Conservation (phyloP, 1,139 yeast species). For the Kodamaea derodonti region DNA sequence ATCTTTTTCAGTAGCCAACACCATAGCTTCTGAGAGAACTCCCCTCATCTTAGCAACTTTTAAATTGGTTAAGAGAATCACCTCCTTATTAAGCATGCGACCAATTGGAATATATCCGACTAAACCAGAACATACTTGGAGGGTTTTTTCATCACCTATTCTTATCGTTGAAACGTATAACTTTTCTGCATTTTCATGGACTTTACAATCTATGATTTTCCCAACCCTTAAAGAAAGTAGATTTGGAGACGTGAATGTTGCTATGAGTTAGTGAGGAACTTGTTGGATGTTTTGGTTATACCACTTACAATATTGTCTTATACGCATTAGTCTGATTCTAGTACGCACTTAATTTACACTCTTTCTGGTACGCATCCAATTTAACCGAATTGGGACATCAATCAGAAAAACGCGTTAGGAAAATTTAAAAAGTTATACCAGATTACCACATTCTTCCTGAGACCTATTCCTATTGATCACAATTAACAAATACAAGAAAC, state of each 20-base stretch:
- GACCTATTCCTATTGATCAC: no score
- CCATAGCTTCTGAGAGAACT: conserved; percentile 59
- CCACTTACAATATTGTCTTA: no score
- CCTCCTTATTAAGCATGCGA: conserved; percentile 77
- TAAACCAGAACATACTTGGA: conserved; percentile 57
- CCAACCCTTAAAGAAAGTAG: conserved; percentile 42
- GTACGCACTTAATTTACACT: no score
- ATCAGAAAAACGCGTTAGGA: no score
- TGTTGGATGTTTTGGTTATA: no score
- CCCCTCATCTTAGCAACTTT: conserved; percentile 95
- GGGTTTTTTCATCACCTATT: conserved; percentile 13
- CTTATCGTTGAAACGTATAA: conserved; percentile 50
- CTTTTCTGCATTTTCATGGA: conserved; percentile 52
- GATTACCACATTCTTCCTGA: no score
- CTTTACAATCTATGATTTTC: conserved; percentile 33
- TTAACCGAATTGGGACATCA: no score
- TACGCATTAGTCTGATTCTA: no score
- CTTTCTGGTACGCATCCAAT: no score
- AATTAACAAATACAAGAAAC: no score
- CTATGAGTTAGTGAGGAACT: background rate
- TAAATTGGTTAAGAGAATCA: conserved; percentile 81
- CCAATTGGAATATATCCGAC: conserved; percentile 72
- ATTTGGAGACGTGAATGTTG: conserved; percentile 15
- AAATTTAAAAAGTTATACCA: no score
- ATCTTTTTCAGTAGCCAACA: conserved; percentile 44